Conservation (phyloP, 2,329 filamentous ascomycete genomes). For the Aplosporella prunicola region DNA sequence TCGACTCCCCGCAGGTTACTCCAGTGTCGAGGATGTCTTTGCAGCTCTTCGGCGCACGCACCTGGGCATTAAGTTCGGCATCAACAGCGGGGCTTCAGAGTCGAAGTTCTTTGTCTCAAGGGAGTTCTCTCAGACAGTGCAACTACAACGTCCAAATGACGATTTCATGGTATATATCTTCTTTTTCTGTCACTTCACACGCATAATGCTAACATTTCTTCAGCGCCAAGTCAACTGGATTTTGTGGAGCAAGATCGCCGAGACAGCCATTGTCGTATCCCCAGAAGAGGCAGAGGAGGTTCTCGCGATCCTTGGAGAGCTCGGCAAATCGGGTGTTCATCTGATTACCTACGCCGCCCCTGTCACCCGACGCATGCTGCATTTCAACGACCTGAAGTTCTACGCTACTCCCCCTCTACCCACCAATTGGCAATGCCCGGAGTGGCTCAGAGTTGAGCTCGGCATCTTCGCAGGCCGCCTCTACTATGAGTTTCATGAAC, state of each 20-base stretch:
- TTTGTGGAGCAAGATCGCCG: conserved; percentile 41
- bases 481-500: conserved; percentile 47
- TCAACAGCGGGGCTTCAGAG: conserved; percentile 17
- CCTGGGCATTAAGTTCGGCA: conserved; percentile 27
- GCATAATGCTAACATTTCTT: background rate
- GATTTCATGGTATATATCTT: conserved; percentile 29
- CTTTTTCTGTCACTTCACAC: too few relatives aligned
- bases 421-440: conserved; percentile 32
- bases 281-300: conserved; percentile 54
- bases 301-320: conserved; percentile 33
- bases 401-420: conserved; percentile 44
- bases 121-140: conserved; percentile 43
- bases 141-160: conserved; percentile 29
- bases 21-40: conserved; percentile 36
- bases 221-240: conserved; percentile 51
- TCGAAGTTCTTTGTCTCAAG: conserved; percentile 31
- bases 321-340: conserved; percentile 22
- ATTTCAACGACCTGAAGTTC: conserved; percentile 47
- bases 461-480: conserved; percentile 53
- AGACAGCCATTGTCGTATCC: conserved; percentile 48
- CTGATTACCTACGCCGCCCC: conserved; percentile 52
- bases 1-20: conserved; percentile 26
- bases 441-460: conserved; percentile 49
- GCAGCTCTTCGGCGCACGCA: conserved; percentile 31
- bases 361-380: conserved; percentile 49